Base-by-base conservation (phyloP, 2,329 filamentous ascomycete species). In the Neofusicoccum laricinum region DNA sequence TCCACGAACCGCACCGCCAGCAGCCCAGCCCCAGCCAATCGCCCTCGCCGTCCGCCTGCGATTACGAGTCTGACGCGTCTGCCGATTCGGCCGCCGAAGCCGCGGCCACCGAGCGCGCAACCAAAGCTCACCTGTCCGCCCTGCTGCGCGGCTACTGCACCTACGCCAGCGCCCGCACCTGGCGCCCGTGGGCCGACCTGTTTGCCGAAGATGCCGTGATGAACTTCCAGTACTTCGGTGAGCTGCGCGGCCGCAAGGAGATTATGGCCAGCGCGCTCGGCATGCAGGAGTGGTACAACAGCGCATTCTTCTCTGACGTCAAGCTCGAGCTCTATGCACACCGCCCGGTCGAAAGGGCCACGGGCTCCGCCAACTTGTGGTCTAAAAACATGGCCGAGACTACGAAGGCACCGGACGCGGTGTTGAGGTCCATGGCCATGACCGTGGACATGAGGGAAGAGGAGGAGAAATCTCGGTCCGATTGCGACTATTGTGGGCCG, bases 131-230 rank as follows among this genome's bases (percentile, higher is more conserved):
- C 21, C 40, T 59, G 12, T 21, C 41, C 25, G 38, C 38, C 43
- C n/a, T 59, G 55, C 55, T 59, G n/a, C 40, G 41, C 41, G 25
- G 30, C 30, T 59, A 59, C 25, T 43, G 25, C 15, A 46, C 55
- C 55, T 36, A 46, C 21, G 25, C 25, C 55, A 21, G 8, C 15
- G 40, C 55, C 5, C 40, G 17, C 7, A 15, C 34, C 6, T 59
- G 55, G 55, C 41, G 40, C 11, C n/a, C 25, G 17, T 59, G 55
- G 55, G 25, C 25, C 55, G 40, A 59, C 8, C 41, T 59, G 1
- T 59, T 59, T 41, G 41, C 38, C 25, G 55, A 59, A n/a, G 55
- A 59, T 36, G 55, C 41, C 55, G 25, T 59, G 11, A 4, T 59
- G 40, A 59, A n/a, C 12, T 59, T 59, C 55, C 25, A 59, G n/a